Conservation (phyloP, 495 filamentous ascomycete species). For the Chaetomidium leptoderma region DNA sequence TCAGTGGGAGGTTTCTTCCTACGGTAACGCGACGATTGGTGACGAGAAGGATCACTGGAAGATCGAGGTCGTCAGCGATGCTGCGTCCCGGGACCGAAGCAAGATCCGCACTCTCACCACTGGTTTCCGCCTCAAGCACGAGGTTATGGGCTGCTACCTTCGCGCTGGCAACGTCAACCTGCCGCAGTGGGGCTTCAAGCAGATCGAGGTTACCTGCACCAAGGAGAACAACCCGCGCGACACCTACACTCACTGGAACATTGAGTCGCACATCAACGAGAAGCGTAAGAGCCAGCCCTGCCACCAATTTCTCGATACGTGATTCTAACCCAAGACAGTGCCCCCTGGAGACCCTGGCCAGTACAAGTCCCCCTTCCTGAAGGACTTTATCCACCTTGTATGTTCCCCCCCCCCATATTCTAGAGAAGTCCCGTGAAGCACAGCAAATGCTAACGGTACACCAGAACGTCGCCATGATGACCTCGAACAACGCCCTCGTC, state of each 20-base stretch:
- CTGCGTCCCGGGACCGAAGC: slow-evolving; percentile 76
- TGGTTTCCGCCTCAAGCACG: slow-evolving; percentile 83
- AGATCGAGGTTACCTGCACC: slow-evolving; percentile 93
- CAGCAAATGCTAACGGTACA: slow-evolving; percentile 11
- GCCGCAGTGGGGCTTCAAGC: slow-evolving; percentile 99
- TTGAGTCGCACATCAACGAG: slow-evolving; percentile 92
- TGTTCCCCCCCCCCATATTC: slow-evolving; percentile 2
- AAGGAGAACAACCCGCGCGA: slow-evolving; percentile 92
- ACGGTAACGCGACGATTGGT: slow-evolving; percentile 93
- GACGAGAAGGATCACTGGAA: slow-evolving; percentile 99
- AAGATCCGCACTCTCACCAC: slow-evolving; percentile 91
- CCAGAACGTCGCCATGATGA: slow-evolving; percentile 98
- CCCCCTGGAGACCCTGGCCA: slow-evolving; percentile 85
- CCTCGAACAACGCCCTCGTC: slow-evolving; percentile 96
- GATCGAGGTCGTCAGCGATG: slow-evolving; percentile 86
- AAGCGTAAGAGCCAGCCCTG: slow-evolving; percentile 62
- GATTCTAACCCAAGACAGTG: slow-evolving; percentile 52
- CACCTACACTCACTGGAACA: slow-evolving; percentile 97
- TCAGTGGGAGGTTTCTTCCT: slow-evolving; percentile 88
- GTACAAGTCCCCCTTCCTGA: slow-evolving; percentile 93
- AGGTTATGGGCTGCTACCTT: slow-evolving; percentile 82
- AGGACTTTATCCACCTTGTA: slow-evolving; percentile 87
- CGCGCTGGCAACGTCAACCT: slow-evolving; percentile 94
- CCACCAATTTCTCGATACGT: neutral
- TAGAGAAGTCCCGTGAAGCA: neutral